These are phyloP conservation scores for Aspergillus spinulosporus DNA, from an alignment of 2,329 filamentous ascomycete species.

Conservation along the genomic window DNA sequence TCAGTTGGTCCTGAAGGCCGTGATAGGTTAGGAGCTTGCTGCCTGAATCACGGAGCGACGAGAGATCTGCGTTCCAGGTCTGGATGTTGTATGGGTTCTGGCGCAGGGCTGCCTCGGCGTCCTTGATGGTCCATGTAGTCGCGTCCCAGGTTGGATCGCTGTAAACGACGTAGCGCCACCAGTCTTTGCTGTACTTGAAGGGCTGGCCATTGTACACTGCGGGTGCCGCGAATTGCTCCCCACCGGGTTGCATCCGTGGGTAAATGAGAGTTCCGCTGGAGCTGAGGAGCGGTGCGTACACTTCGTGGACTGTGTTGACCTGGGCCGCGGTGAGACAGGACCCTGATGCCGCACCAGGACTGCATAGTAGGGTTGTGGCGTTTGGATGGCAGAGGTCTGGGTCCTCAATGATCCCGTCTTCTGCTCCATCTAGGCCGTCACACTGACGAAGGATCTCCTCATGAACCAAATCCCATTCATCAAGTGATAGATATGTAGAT, in stretches of 20 bases:
- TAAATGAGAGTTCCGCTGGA: slow-evolving; percentile 34
- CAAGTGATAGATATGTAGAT: slow-evolving; percentile 51
- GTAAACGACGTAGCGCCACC: slow-evolving; percentile 48
- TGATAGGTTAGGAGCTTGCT: slow-evolving; percentile 48
- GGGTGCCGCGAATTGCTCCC: slow-evolving; percentile 10
- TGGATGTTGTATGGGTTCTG: slow-evolving; percentile 53
- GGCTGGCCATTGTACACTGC: slow-evolving; percentile 16
- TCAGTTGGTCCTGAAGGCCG: slow-evolving; percentile 50
- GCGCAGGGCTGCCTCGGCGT: slow-evolving; percentile 39
- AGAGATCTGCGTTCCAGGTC: slow-evolving; percentile 51
- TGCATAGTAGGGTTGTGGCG: slow-evolving; percentile 30
- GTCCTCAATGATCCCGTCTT: slow-evolving; percentile 53
- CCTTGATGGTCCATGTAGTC: slow-evolving; percentile 40
- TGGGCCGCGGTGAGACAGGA: slow-evolving; percentile 49
- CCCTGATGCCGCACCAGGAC: slow-evolving; percentile 25
- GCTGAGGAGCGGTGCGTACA: slow-evolving; percentile 12
- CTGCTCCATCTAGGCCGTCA: slow-evolving; percentile 52
- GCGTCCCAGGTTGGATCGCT: slow-evolving; percentile 42
- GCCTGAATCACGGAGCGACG: slow-evolving; percentile 46
- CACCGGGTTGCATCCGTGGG: slow-evolving; percentile 17
- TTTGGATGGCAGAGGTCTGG: slow-evolving; percentile 48
- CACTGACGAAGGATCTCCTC: slow-evolving; percentile 53
- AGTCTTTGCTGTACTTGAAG: slow-evolving; percentile 15
- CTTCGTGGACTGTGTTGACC: slow-evolving; percentile 35
- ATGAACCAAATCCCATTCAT: slow-evolving; percentile 46